A percentile compares a stretch with the other conserved stretches of the same genome.
phyloP scores from a whole-genome alignment of 495 filamentous ascomycete species.

The Baudoinia panamericana region DNA sequence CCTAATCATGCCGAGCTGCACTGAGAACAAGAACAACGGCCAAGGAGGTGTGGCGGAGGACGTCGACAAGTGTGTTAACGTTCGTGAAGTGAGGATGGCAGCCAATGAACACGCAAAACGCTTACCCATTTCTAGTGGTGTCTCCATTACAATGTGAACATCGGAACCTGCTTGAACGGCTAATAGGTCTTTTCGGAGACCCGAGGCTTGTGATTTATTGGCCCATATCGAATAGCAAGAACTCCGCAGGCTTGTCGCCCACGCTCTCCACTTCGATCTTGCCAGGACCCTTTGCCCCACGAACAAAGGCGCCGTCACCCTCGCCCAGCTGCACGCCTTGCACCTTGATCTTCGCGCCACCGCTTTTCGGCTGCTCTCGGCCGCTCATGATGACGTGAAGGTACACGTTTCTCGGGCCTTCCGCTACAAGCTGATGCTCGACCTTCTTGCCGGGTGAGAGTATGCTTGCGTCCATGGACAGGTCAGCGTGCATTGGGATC shows the following conservation, averaged over 20 bases:
- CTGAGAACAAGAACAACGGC: too few relatives aligned
- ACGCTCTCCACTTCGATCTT: slow-evolving; percentile 28
- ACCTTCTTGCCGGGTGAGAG: slow-evolving; percentile 31
- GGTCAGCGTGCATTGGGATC: slow-evolving; percentile 69
- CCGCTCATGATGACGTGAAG: slow-evolving; percentile 57
- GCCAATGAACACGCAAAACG: too few relatives aligned
- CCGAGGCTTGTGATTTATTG: too few relatives aligned
- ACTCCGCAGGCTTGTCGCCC: slow-evolving; percentile 28
- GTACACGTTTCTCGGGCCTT: slow-evolving; percentile 55
- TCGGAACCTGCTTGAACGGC: too few relatives aligned
- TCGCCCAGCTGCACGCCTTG: slow-evolving; percentile 51
- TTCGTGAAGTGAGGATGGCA: too few relatives aligned
- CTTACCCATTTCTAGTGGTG: too few relatives aligned
- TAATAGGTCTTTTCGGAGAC: too few relatives aligned
- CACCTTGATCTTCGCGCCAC: slow-evolving; percentile 52
- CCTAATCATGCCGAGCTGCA: too few relatives aligned
- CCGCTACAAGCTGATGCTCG: slow-evolving; percentile 44
- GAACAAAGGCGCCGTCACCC: slow-evolving; percentile 63
- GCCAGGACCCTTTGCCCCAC: slow-evolving; percentile 22
- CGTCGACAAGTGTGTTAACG: too few relatives aligned
- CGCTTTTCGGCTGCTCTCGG: slow-evolving; percentile 39
- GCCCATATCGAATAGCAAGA: slow-evolving; percentile 33
- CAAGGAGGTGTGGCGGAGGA: too few relatives aligned
- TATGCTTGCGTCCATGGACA: slow-evolving; percentile 64
- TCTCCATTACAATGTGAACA: too few relatives aligned